Conservation (phyloP, 768 basidiomycete genomes). For the Suillus plorans region DNA sequence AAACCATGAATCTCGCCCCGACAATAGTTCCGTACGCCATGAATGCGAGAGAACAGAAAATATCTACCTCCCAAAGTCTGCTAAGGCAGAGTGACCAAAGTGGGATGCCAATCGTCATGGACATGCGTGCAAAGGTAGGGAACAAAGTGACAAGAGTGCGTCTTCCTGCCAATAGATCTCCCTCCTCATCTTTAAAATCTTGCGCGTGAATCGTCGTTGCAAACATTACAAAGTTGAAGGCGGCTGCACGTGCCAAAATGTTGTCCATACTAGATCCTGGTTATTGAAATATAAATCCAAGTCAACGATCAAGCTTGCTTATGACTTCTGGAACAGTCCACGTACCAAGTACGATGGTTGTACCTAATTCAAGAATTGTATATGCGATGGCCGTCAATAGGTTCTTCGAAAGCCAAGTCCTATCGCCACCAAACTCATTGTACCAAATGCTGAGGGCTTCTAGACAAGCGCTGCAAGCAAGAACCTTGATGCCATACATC, state of each 20-base stretch:
- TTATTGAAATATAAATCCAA: constrained; percentile 11
- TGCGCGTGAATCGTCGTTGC: constrained; percentile 24
- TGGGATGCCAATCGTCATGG: constrained; percentile 5
- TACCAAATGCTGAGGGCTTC: constrained; percentile 29
- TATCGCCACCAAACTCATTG: constrained; percentile 25
- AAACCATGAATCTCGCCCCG: constrained; percentile 1
- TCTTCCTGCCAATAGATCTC: constrained; percentile 32
- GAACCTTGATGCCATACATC: constrained; percentile 22
- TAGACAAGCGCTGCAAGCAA: constrained; percentile 26
- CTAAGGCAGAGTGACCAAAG: constrained; percentile 8
- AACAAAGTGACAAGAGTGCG: constrained; percentile 37
- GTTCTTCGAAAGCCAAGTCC: constrained; percentile 25
- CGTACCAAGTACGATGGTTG: constrained; percentile 26
- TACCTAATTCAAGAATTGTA: constrained; percentile 27
- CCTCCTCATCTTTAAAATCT: constrained; percentile 33
- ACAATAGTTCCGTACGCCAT: not conserved
- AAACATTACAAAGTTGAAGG: constrained; percentile 20
- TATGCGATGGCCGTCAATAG: constrained; percentile 23
- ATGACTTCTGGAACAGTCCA: not conserved
- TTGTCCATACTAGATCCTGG: constrained; percentile 8
- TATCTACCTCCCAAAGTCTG: constrained; percentile 5
- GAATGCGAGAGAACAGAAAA: not conserved
- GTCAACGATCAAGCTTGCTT: not conserved
- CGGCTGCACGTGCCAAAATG: constrained; percentile 19
- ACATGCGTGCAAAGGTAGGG: constrained; percentile 20